These are phyloP conservation scores for Panicum hallii DNA, from an alignment of 202 grass and related monocot genomes.

Conservation along the genomic window DNA sequence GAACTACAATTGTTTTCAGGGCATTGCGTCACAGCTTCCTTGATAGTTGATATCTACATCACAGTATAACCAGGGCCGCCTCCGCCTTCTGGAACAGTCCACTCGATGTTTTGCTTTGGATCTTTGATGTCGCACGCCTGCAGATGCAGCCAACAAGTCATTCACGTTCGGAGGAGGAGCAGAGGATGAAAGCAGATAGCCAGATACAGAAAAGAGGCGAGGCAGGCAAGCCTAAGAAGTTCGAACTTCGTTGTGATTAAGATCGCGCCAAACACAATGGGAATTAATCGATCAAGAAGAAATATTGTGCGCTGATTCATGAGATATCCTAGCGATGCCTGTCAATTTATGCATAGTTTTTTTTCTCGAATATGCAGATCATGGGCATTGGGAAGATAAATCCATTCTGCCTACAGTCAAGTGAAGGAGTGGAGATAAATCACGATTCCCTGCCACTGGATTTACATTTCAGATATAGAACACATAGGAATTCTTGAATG, in stretches of 20 bases:
- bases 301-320: background rate
- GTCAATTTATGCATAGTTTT: background rate
- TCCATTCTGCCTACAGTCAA: background rate
- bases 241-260: background rate
- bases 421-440: background rate
- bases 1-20: background rate
- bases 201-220: background rate
- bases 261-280: background rate
- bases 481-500: background rate
- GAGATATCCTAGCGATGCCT: background rate
- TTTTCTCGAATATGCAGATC: background rate
- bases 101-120: constrained; percentile 92
- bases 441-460: background rate
- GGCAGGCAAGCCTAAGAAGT: background rate
- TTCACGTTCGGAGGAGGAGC: background rate
- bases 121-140: constrained; percentile 99
- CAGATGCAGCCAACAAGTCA: constrained; percentile 24
- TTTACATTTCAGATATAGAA: background rate
- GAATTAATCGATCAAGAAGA: background rate
- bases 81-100: constrained; percentile 94
- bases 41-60: constrained; percentile 53
- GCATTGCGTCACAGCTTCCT: background rate
- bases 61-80: constrained; percentile 84
- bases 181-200: background rate
- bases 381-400: background rate